Evolutionary conservation across 2,329 filamentous ascomycete species (phyloP).

Genomic region (Hymenoscyphus fraxineus): DNA sequence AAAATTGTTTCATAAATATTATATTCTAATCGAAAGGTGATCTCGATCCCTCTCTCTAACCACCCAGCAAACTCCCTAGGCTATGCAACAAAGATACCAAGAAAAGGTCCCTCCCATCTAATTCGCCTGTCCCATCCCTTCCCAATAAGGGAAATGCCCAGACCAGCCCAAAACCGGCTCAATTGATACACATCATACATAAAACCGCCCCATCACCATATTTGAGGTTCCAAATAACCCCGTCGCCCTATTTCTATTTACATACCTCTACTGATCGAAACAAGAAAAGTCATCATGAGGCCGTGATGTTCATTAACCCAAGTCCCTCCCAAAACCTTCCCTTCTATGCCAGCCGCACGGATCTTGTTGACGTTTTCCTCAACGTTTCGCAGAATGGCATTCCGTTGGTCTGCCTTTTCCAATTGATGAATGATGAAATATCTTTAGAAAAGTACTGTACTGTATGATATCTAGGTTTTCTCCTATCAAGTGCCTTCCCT

Average conservation of each 20-base stretch:
- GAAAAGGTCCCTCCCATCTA: constrained; percentile 6
- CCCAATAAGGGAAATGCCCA: neutral
- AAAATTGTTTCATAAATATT: constrained; percentile 8
- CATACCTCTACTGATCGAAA: constrained; percentile 7
- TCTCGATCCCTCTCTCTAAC: neutral
- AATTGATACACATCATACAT: constrained; percentile 13
- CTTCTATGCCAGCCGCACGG: constrained; percentile 25
- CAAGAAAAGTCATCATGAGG: constrained; percentile 14
- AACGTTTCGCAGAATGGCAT: constrained; percentile 2
- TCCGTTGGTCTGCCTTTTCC: neutral
- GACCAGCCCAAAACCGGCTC: neutral
- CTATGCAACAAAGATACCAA: constrained; percentile 12
- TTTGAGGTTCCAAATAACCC: neutral
- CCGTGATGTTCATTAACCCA: constrained; percentile 16
- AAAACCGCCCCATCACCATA: neutral
- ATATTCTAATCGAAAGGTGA: neutral
- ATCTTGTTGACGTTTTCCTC: constrained; percentile 8
- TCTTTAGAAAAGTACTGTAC: neutral
- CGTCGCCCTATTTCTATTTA: neutral
- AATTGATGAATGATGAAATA: neutral
- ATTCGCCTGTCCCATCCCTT: neutral
- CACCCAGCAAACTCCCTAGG: constrained; percentile 5
- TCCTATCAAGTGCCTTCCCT: constrained; percentile 13
- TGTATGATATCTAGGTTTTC: neutral
- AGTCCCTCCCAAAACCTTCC: constrained; percentile 18